phyloP scores from a whole-genome alignment of 2,329 filamentous ascomycete species.

The Phyllosticta citrichinensis region DNA sequence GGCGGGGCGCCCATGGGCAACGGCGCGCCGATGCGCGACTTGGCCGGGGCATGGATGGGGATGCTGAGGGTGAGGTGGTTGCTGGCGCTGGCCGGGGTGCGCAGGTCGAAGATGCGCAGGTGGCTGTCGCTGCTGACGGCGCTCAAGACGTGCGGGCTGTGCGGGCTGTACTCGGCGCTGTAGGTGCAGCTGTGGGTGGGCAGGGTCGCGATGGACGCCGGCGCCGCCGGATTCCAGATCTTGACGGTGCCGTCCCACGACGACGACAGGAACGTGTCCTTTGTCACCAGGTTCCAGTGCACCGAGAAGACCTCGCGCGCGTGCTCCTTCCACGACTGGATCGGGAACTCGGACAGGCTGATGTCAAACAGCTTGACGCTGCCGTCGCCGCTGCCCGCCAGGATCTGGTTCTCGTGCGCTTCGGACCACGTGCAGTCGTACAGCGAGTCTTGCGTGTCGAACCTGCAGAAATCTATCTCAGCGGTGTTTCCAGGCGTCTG shows the following conservation, averaged over 20 bases:
- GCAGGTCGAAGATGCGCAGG: constrained; percentile 82
- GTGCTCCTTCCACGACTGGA: constrained; percentile 90
- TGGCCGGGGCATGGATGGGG: constrained; percentile 64
- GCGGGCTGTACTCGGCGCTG: constrained; percentile 80
- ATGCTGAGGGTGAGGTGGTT: constrained; percentile 80
- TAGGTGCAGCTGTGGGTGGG: constrained; percentile 93
- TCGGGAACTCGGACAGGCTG: constrained; percentile 68
- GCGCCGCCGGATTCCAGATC: constrained; percentile 78
- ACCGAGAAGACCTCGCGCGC: constrained; percentile 88
- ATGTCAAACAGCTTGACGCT: constrained; percentile 92
- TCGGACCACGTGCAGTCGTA: constrained; percentile 96
- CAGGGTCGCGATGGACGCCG: constrained; percentile 68
- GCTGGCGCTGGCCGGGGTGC: constrained; percentile 72
- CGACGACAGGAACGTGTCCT: constrained; percentile 80
- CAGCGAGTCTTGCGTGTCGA: constrained; percentile 93
- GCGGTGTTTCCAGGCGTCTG: neutral
- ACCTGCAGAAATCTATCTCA: constrained; percentile 42
- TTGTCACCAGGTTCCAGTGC: constrained; percentile 82
- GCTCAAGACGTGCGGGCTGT: constrained; percentile 75
- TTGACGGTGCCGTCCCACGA: constrained; percentile 97
- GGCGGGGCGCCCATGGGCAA: constrained; percentile 45
- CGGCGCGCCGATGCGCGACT: constrained; percentile 36
- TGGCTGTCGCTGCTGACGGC: constrained; percentile 84
- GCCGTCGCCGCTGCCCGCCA: constrained; percentile 84
- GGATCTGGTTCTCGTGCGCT: constrained; percentile 87